Evolutionary conservation across 306 rosid species (phyloP).

Genomic region (Cucumis hystrix): DNA sequence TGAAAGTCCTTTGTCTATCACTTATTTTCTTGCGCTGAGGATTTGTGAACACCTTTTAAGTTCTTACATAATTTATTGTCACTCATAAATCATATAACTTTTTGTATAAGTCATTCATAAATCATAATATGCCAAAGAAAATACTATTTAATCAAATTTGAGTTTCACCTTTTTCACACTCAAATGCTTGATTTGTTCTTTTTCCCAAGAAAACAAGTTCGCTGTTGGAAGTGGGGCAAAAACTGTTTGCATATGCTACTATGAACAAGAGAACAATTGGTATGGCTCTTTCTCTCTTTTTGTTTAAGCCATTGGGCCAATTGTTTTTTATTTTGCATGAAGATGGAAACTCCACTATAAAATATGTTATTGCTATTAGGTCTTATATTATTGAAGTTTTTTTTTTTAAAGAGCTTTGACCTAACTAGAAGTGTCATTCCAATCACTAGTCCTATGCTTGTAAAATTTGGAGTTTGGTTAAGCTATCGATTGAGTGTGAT

Average conservation of each 20-base stretch:
- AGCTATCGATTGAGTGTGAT: no score
- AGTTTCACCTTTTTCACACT: background rate
- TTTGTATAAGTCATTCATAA: background rate
- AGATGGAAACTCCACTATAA: background rate
- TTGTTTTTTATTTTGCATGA: slow-evolving; percentile 1
- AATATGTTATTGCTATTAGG: background rate
- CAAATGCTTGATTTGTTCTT: background rate
- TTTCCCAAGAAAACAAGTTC: slow-evolving; percentile 70
- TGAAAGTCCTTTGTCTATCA: background rate
- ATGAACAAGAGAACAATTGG: slow-evolving; percentile 97
- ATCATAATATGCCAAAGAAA: background rate
- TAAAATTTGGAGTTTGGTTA: no score
- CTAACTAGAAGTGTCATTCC: background rate
- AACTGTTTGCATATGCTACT: slow-evolving; percentile 90
- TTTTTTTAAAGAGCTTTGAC: background rate
- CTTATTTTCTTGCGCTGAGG: background rate
- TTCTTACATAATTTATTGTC: background rate
- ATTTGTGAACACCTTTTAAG: background rate
- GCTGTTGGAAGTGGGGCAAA: slow-evolving; percentile 99
- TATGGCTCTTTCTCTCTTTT: slow-evolving; percentile 13
- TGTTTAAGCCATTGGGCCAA: background rate
- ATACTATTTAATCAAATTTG: background rate
- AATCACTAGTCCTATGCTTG: background rate
- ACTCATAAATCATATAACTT: no score
- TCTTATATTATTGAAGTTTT: background rate